Evolutionary conservation across 352 stramenopile species (phyloP).

Genomic region (Pythium diclinum): DNA sequence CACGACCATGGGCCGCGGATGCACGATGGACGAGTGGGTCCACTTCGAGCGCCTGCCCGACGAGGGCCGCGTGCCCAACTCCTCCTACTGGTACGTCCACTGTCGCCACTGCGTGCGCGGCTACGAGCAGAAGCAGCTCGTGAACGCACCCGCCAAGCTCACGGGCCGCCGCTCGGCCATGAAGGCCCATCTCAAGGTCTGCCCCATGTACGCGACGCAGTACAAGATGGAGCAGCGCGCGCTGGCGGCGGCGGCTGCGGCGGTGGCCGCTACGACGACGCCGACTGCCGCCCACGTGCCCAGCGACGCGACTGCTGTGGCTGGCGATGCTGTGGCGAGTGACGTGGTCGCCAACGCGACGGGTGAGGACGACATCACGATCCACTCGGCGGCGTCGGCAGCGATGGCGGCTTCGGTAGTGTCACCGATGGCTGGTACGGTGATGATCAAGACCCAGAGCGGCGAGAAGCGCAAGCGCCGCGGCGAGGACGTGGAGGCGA

Average conservation of each 20-base stretch:
- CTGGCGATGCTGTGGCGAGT: neutral
- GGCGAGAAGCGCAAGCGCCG: constrained; percentile 58
- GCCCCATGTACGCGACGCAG: constrained; percentile 61
- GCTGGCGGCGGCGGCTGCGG: constrained; percentile 27
- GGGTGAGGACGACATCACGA: constrained; percentile 4
- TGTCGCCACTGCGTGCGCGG: constrained; percentile 67
- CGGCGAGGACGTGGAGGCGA: constrained; percentile 31
- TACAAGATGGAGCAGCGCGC: constrained; percentile 57
- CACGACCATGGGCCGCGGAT: constrained; percentile 57
- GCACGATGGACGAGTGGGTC: constrained; percentile 79
- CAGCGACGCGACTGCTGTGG: constrained; percentile 8
- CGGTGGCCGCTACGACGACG: constrained; percentile 17
- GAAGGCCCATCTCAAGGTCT: constrained; percentile 70
- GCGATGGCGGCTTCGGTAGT: neutral
- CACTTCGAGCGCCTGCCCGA: constrained; percentile 74
- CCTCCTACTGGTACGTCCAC: constrained; percentile 79
- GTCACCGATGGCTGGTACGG: constrained; percentile 8
- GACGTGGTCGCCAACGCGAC: neutral
- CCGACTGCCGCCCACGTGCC: neutral
- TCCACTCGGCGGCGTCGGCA: neutral
- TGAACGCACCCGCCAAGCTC: constrained; percentile 49
- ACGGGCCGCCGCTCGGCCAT: constrained; percentile 75
- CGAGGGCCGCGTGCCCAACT: constrained; percentile 69
- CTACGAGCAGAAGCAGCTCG: constrained; percentile 66
- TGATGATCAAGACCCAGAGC: constrained; percentile 22